Evolutionary conservation across 768 basidiomycete genomes (phyloP), one percentile per base, ranked within the genome.

Genomic region (Panaeolus cyanescens): DNA sequence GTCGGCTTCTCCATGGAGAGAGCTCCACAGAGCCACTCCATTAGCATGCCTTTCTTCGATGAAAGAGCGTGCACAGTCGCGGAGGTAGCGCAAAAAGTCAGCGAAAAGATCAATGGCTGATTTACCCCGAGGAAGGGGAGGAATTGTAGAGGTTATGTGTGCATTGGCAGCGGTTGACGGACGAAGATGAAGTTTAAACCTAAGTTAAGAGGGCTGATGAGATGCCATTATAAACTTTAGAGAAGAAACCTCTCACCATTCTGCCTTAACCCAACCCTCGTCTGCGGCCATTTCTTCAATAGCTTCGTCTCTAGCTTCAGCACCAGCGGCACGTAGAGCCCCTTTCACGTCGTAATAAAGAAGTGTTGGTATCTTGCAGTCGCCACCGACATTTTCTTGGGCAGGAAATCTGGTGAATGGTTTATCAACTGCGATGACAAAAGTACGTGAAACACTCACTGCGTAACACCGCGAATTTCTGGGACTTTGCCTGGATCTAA

Each of bases 41-140:
- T 72, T 76, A 0, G 71, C 62, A 37, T 83, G 80, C 3, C 77
- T 74, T n/a, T 85, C 80, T 33, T 68, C 63, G 40, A 87, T 84
- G 58, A 80, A 86, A n/a, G 62, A 68, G 59, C 70, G 74, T 1
- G 79, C 75, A 54, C 83, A 83, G 2, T 70, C 32, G 32, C 73
- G 77, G 7, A 87, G 72, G 63, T 86, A 86, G 31, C 55, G 62
- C 61, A 85, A 66, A 57, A 83, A 85, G 65, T 86, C 85, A 0
- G 74, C 67, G 17, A 84, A 75, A 30, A 86, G 66, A 12, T 81
- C 72, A 0, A 77, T 58, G 3, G 76, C 74, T 8, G 74, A 71
- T 70, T 74, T 82, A 59, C 72, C 72, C 3, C 62, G 58, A 1
- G 84, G 85, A 32, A 86, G 75, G 0, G 78, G 67, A 0, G 83